Evolutionary conservation across 225 moss, liverwort and hornwort species (phyloP).

Genomic region (Asterella californica): DNA sequence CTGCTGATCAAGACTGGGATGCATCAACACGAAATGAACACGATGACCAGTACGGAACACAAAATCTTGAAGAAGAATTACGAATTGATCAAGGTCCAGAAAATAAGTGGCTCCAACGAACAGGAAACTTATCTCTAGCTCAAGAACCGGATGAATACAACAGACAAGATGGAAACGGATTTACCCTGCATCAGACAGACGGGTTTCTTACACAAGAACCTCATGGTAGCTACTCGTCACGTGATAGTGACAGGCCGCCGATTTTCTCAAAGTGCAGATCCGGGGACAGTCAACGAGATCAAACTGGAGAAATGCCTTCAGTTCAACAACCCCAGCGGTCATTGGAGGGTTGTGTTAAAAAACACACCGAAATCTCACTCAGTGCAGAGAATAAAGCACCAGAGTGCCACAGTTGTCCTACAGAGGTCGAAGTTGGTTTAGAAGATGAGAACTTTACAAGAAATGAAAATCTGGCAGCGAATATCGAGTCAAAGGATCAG

Average conservation of each 20-base stretch:
- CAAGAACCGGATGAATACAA: constrained; percentile 8
- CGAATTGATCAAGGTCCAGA: constrained; percentile 11
- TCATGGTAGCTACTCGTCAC: neutral
- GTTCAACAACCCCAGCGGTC: neutral
- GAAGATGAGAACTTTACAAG: neutral
- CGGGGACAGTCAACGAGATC: neutral
- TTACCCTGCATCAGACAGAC: neutral
- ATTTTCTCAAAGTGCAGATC: neutral
- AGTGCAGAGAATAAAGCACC: neutral
- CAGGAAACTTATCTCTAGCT: constrained; percentile 6
- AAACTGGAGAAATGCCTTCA: neutral
- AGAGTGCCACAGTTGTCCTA: neutral
- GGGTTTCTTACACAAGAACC: neutral
- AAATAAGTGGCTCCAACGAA: constrained; percentile 40
- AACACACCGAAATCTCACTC: neutral
- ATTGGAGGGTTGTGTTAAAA: neutral
- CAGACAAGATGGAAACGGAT: neutral
- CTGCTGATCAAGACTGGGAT: neutral
- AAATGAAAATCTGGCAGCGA: neutral
- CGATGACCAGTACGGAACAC: neutral
- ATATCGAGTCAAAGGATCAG: neutral
- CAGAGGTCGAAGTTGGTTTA: constrained; percentile 6
- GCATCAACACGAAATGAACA: neutral
- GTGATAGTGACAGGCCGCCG: neutral
- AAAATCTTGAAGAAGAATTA: neutral